Conservation (phyloP, 768 basidiomycete genomes). For the Phallus indusiatus region DNA sequence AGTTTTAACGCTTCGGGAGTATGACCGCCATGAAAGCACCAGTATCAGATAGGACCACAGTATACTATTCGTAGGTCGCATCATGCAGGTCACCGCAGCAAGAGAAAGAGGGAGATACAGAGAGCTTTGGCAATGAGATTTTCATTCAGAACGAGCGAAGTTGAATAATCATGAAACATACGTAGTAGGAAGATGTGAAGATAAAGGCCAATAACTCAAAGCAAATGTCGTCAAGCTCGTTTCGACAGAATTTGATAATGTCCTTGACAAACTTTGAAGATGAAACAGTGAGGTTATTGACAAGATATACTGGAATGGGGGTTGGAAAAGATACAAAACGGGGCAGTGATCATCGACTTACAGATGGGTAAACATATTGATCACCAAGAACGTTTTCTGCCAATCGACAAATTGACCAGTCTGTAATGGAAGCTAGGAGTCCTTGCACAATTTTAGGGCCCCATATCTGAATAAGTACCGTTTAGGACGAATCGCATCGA, state of each 20-base stretch:
- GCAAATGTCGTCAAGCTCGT: conserved; percentile 77
- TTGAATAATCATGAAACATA: background rate
- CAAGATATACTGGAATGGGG: conserved; percentile 50
- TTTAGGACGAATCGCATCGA: conserved; percentile 6
- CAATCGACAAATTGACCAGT: conserved; percentile 61
- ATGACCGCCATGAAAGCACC: conserved; percentile 42
- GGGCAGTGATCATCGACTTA: conserved; percentile 29
- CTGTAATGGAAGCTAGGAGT: conserved; percentile 66
- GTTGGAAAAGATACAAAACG: background rate
- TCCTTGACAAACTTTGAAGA: conserved; percentile 71
- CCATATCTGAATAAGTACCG: conserved; percentile 38
- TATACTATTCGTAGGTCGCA: conserved; percentile 83
- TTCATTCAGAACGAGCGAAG: background rate
- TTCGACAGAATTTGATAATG: conserved; percentile 89
- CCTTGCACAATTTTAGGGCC: conserved; percentile 75
- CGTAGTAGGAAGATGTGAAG: background rate
- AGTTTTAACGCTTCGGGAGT: conserved; percentile 23
- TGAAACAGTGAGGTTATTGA: conserved; percentile 86
- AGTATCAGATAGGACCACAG: conserved; percentile 72
- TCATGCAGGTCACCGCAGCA: conserved; percentile 68
- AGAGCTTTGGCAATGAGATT: background rate
- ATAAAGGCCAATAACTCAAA: conserved; percentile 65
- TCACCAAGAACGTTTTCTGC: conserved; percentile 48
- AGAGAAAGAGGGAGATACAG: conserved; percentile 37
- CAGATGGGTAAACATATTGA: conserved; percentile 49